These are phyloP conservation scores for Simmondsia chinensis DNA, from an alignment of 148 eudicot genomes.

Conservation along the genomic window DNA sequence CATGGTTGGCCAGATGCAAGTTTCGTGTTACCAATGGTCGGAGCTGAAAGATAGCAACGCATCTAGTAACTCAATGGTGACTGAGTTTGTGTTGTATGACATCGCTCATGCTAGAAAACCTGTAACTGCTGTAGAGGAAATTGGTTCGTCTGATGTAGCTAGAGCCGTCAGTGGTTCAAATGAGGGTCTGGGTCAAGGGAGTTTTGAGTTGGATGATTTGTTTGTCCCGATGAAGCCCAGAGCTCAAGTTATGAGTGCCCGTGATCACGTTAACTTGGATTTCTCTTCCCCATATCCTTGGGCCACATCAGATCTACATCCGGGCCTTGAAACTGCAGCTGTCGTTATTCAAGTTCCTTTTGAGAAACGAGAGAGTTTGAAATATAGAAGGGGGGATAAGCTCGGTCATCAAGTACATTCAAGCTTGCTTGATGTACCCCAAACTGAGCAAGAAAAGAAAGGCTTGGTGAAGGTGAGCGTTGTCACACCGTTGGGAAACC, in stretches of 20 bases:
- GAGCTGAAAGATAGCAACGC: slow-evolving; percentile 34
- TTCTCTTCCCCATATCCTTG: slow-evolving; percentile 29
- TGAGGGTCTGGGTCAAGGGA: slow-evolving; percentile 11
- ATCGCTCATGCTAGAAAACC: slow-evolving; percentile 49
- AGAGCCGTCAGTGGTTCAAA: slow-evolving; percentile 17
- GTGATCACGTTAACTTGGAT: slow-evolving; percentile 19
- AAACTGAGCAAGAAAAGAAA: slow-evolving; percentile 18
- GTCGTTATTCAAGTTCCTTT: slow-evolving; percentile 54
- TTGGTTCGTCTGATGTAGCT: slow-evolving; percentile 18
- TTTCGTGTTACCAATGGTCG: slow-evolving; percentile 59
- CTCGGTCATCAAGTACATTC: slow-evolving; percentile 25
- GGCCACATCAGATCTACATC: slow-evolving; percentile 44
- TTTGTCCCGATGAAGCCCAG: slow-evolving; percentile 23
- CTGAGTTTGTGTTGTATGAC: slow-evolving; percentile 75
- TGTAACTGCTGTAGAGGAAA: slow-evolving; percentile 28
- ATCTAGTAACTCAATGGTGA: slow-evolving; percentile 47
- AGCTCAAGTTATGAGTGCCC: slow-evolving; percentile 16
- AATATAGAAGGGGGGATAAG: slow-evolving; percentile 40
- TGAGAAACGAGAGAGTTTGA: slow-evolving; percentile 76
- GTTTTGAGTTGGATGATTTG: slow-evolving; percentile 26
- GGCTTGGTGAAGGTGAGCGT: slow-evolving; percentile 43
- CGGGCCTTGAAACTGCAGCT: slow-evolving; percentile 69
- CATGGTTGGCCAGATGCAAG: slow-evolving; percentile 82
- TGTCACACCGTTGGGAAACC: slow-evolving; percentile 68
- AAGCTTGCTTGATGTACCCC: slow-evolving; percentile 29